Evolutionary conservation across 108 stramenopile species (phyloP), one percentile per base, ranked within the genome.

Genomic region (Stephanodiscus minutulus): DNA sequence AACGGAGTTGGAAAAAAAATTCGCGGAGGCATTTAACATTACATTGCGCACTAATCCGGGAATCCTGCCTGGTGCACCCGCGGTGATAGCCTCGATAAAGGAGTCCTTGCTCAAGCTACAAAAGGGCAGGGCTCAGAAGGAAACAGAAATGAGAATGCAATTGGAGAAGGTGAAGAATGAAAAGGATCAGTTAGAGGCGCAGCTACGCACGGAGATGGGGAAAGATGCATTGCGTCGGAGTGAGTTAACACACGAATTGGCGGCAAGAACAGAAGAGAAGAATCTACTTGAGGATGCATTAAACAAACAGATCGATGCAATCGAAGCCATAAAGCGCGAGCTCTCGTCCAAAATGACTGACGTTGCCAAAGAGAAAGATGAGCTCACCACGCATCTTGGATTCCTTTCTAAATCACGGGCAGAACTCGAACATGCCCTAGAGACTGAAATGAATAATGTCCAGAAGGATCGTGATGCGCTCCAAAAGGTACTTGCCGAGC

Each of bases 1-100:
- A 2, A 65, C 65, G 1, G 64, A 61, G 18, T 31, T 79, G 11
- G 65, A 47, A 41, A 50, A 41, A 37, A 66, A 72, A 46, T 79
- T 79, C 52, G 57, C 54, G 33, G 70, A 79, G 53, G 77, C 77
- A 13, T 79, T 79, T 61, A 60, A 66, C 35, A 39, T 68, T 1
- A 79, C 77, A 2, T 37, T 79, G 27, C 37, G 49, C 41, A 71
- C 66, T 29, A 71, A 79, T 62, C 77, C 77, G 1, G 64, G 58
- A 0, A 79, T 79, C 18, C 31, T 79, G 21, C 77, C 77, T 3
- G 70, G 66, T 24, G 61, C 70, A 0, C 70, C 70, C n/a, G 35
- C 27, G 6, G 64, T 79, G 1, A 48, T 79, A 11, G 28, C 49
- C 41, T 71, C 70, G 22, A 66, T 79, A 25, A 58, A 79, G n/a